Evolutionary conservation across 495 filamentous ascomycete genomes (phyloP).

Genomic region (Aspergillus panamensis): DNA sequence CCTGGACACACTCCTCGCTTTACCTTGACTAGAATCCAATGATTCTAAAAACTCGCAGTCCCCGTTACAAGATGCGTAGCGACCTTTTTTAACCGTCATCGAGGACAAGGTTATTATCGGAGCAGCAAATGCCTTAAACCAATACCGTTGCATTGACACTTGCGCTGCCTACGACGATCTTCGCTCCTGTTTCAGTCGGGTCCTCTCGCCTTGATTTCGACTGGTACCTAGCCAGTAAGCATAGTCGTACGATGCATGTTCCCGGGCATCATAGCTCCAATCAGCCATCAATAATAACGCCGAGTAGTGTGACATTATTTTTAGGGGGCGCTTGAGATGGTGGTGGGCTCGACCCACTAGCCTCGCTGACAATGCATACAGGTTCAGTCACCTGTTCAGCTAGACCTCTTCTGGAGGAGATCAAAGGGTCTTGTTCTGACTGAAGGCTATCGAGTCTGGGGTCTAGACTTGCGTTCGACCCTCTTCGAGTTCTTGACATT

Average conservation of each 20-base stretch:
- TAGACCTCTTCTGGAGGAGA: conserved; percentile 18
- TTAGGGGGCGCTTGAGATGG: background rate
- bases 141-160: background rate
- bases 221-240: conserved; percentile 8
- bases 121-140: background rate
- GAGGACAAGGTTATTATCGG: background rate
- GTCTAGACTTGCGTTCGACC: background rate
- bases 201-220: background rate
- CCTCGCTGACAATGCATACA: conserved; percentile 25
- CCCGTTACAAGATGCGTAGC: no score
- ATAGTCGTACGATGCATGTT: conserved; percentile 8
- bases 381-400: conserved; percentile 24
- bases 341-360: conserved; percentile 19
- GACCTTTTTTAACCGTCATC: background rate
- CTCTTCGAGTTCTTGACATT: background rate
- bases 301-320: background rate
- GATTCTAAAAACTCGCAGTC: background rate
- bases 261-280: conserved; percentile 2
- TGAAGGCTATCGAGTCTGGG: conserved; percentile 1
- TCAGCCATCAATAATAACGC: conserved; percentile 12
- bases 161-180: conserved; percentile 1
- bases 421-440: conserved; percentile 9
- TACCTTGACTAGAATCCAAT: background rate
- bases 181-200: conserved; percentile 9
- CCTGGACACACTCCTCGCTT: background rate